Percentiles rank a stretch among this genome's conserved stretches.
Conservation (phyloP, 495 filamentous ascomycete genomes). For the Beverwykella pulmonaria region DNA sequence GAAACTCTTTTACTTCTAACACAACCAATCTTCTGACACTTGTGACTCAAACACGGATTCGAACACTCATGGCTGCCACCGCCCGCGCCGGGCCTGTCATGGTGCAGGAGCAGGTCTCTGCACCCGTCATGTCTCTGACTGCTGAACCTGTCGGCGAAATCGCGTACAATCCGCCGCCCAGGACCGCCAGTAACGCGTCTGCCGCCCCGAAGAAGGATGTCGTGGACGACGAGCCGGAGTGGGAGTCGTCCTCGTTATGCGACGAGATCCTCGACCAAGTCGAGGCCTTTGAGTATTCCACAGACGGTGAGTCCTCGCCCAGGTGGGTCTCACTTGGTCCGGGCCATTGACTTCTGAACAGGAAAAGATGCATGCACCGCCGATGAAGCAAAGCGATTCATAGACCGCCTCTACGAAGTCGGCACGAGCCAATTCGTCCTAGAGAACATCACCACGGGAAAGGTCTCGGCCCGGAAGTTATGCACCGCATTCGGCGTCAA, state of each 20-base stretch:
- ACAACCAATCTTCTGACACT: neutral
- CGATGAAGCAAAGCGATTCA: slow-evolving; percentile 69
- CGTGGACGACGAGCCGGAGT: slow-evolving; percentile 60
- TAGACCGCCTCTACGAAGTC: slow-evolving; percentile 69
- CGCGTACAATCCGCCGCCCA: slow-evolving; percentile 10
- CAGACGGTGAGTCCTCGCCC: slow-evolving; percentile 33
- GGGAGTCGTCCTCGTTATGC: slow-evolving; percentile 70
- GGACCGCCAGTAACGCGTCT: slow-evolving; percentile 3
- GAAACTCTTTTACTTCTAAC: neutral
- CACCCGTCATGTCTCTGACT: slow-evolving; percentile 16
- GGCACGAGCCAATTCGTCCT: slow-evolving; percentile 76
- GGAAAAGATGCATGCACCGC: slow-evolving; percentile 64
- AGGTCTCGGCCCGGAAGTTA: slow-evolving; percentile 77
- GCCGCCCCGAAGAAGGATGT: slow-evolving; percentile 48
- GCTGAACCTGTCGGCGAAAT: slow-evolving; percentile 4
- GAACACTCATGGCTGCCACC: slow-evolving; percentile 9
- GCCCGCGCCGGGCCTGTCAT: slow-evolving; percentile 29
- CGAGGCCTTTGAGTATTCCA: slow-evolving; percentile 45
- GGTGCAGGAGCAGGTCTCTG: slow-evolving; percentile 18
- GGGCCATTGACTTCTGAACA: slow-evolving; percentile 10
- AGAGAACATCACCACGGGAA: slow-evolving; percentile 67
- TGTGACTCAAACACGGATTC: neutral
- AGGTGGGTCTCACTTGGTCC: neutral
- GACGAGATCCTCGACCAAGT: slow-evolving; percentile 68
- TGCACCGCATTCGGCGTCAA: slow-evolving; percentile 88